Evolutionary conservation across 2,329 filamentous ascomycete genomes (phyloP).

Genomic region (Aspergillus unguis): DNA sequence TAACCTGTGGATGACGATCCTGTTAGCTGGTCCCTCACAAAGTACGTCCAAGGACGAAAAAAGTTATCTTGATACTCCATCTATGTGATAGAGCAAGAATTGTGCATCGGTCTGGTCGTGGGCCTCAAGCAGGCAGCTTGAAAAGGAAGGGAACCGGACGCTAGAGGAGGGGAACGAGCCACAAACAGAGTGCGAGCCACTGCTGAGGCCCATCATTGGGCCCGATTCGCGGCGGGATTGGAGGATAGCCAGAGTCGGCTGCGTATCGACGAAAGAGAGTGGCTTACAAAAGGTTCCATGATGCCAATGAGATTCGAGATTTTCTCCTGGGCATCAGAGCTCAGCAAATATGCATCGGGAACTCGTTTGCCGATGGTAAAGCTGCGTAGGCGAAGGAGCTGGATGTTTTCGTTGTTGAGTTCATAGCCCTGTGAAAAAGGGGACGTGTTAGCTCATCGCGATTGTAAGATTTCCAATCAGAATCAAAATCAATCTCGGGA

Average conservation of each 20-base stretch:
- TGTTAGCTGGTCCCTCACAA: slow-evolving; percentile 25
- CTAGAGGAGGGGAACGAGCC: slow-evolving; percentile 11
- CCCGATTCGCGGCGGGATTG: slow-evolving; percentile 21
- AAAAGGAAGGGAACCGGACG: slow-evolving; percentile 15
- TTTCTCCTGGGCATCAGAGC: slow-evolving; percentile 60
- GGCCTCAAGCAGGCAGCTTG: slow-evolving; percentile 20
- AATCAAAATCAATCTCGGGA: not conserved
- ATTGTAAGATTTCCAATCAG: slow-evolving; percentile 13
- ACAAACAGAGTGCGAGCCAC: slow-evolving; percentile 1
- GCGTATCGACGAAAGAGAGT: slow-evolving; percentile 44
- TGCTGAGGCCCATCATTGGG: slow-evolving; percentile 18
- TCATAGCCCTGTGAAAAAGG: slow-evolving; percentile 62
- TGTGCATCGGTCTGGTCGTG: slow-evolving; percentile 19
- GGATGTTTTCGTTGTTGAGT: slow-evolving; percentile 72
- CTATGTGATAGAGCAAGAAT: slow-evolving; percentile 11
- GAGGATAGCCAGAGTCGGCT: slow-evolving; percentile 22
- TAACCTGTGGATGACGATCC: slow-evolving; percentile 50
- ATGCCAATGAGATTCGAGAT: slow-evolving; percentile 63
- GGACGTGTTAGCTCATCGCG: slow-evolving; percentile 15
- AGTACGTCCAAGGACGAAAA: slow-evolving; percentile 5
- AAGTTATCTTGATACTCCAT: slow-evolving; percentile 2
- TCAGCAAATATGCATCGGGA: slow-evolving; percentile 62
- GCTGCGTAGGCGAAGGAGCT: slow-evolving; percentile 73
- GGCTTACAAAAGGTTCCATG: slow-evolving; percentile 77
- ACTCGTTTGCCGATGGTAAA: slow-evolving; percentile 71